A percentile compares a stretch with the other conserved stretches of the same genome.
phyloP scores from a whole-genome alignment of 2,329 filamentous ascomycete genomes.

The Endoconidiophora polonica region DNA sequence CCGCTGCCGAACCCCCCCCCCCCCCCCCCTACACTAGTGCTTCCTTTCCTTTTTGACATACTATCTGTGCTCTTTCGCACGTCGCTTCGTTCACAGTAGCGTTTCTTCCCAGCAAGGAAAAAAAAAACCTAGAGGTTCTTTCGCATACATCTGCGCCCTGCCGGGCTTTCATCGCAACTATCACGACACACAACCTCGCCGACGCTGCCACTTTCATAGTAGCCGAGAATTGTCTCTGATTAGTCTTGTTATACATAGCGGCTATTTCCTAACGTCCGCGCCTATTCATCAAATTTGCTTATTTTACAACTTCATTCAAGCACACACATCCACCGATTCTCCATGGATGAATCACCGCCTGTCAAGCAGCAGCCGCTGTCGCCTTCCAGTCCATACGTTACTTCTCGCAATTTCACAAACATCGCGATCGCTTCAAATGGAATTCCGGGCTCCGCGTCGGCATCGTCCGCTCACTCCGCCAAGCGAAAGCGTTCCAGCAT shows the following conservation, averaged over 20 bases:
- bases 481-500: constrained; percentile 44
- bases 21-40: too few relatives aligned
- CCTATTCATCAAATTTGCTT: too few relatives aligned
- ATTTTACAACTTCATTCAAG: neutral
- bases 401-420: constrained; percentile 5
- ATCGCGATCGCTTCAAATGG: constrained; percentile 19
- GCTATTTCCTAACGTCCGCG: too few relatives aligned
- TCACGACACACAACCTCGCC: neutral
- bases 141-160: neutral
- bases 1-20: too few relatives aligned
- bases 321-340: neutral
- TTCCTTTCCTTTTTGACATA: too few relatives aligned
- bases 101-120: too few relatives aligned
- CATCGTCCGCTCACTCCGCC: constrained; percentile 35
- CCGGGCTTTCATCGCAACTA: constrained; percentile 1
- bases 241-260: too few relatives aligned
- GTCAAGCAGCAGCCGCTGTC: constrained; percentile 7
- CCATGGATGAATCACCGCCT: constrained; percentile 3
- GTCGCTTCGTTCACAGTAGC: too few relatives aligned
- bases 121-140: neutral
- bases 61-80: too few relatives aligned
- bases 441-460: constrained; percentile 25
- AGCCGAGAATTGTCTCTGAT: too few relatives aligned
- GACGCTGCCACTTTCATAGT: too few relatives aligned
- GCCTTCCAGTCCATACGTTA: constrained; percentile 6